phyloP scores from a whole-genome alignment of 2,329 filamentous ascomycete genomes.

The Fusarium sacchari region DNA sequence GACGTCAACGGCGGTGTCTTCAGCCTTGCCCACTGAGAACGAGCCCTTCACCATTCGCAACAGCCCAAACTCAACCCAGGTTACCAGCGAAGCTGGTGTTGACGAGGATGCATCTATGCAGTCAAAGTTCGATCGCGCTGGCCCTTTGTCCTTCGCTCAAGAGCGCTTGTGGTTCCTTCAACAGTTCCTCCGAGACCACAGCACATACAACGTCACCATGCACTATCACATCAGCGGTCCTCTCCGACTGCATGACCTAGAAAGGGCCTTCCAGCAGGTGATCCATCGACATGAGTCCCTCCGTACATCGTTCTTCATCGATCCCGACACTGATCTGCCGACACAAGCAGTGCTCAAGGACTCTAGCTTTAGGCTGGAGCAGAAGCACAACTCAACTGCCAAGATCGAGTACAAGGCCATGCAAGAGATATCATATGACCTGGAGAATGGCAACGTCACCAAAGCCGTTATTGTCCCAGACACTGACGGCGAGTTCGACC shows the following conservation, averaged over 20 bases:
- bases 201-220: conserved; percentile 1
- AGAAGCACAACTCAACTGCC: neutral
- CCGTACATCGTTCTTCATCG: conserved; percentile 2
- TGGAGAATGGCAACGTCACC: neutral
- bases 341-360: neutral
- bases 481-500: neutral
- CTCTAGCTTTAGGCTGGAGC: neutral
- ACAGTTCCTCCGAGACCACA: neutral
- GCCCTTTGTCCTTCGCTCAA: conserved; percentile 1
- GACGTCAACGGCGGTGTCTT: neutral
- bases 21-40: neutral
- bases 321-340: neutral
- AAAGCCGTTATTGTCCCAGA: neutral
- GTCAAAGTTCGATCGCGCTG: neutral
- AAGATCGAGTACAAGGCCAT: neutral
- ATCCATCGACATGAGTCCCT: conserved; percentile 2
- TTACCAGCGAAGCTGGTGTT: neutral
- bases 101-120: neutral
- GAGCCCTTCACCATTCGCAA: neutral
- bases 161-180: conserved; percentile 16
- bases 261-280: conserved; percentile 1
- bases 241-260: neutral
- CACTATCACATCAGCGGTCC: neutral
- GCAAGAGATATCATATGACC: neutral
- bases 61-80: neutral